These are phyloP conservation scores for Ammopiptanthus mongolicus DNA, from an alignment of 306 rosid genomes.

Conservation along the genomic window DNA sequence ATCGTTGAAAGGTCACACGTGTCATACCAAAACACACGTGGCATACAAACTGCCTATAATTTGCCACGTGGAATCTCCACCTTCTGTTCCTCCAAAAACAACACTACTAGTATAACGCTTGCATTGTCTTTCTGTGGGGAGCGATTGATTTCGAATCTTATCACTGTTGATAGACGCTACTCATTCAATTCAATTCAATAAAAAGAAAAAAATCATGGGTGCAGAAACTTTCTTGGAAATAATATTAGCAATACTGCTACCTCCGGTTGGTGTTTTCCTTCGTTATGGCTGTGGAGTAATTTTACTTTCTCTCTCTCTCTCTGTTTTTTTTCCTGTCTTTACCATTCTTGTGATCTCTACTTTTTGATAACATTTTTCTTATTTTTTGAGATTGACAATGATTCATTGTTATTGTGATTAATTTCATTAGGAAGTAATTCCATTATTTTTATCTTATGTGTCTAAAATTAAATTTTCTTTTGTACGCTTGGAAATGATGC, in stretches of 20 bases:
- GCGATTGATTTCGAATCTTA: not conserved
- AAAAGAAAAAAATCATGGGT: constrained; percentile 31
- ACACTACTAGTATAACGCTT: not conserved
- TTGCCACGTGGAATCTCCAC: not conserved
- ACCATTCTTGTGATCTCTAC: too few relatives aligned
- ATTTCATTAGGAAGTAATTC: not conserved
- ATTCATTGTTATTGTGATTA: not conserved
- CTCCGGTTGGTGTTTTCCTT: constrained; percentile 76
- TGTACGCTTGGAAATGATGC: constrained; percentile 21
- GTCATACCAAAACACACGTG: constrained; percentile 7
- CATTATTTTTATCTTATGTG: not conserved
- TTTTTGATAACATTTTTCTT: too few relatives aligned
- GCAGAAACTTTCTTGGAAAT: constrained; percentile 61
- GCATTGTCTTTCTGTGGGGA: not conserved
- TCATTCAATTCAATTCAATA: not conserved
- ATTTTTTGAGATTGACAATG: not conserved
- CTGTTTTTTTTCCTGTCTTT: not conserved
- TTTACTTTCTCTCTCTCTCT: not conserved
- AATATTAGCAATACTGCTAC: constrained; percentile 51
- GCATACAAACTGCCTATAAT: not conserved
- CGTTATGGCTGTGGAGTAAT: constrained; percentile 63
- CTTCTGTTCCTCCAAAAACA: not conserved
- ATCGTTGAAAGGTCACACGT: not conserved
- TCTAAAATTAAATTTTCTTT: not conserved
- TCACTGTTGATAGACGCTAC: not conserved